A percentile compares a stretch with the other conserved stretches of the same genome.
Conservation (phyloP, 208 protist species). For the Kentomonas sorsogonicus region DNA sequence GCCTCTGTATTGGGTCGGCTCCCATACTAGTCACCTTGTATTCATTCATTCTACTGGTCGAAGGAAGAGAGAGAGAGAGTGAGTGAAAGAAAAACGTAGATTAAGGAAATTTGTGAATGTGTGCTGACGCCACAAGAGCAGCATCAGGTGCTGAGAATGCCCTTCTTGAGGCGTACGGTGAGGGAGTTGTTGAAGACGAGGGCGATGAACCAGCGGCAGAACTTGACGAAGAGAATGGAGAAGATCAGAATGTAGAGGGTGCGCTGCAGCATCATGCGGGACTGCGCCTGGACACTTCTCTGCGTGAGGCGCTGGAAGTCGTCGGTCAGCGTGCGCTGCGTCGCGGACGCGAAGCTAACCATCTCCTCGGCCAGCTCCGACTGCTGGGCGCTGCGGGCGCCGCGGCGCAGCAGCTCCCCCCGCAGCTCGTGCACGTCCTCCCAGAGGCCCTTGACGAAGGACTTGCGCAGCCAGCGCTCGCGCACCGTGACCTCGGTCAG, state of each 20-base stretch:
- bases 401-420: constrained; percentile 79
- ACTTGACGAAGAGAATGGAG: constrained; percentile 69
- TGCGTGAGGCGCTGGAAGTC: constrained; percentile 86
- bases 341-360: constrained; percentile 77
- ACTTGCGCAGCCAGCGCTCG: constrained; percentile 85
- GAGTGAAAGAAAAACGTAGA: no score
- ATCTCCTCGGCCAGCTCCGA: constrained; percentile 87
- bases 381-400: constrained; percentile 84
- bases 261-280: constrained; percentile 72
- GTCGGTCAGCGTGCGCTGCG: constrained; percentile 81
- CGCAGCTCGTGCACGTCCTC: constrained; percentile 87
- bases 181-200: constrained; percentile 68
- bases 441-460: constrained; percentile 82
- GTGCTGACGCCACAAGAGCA: neutral
- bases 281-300: constrained; percentile 72
- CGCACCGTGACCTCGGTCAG: constrained; percentile 83
- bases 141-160: constrained; percentile 34
- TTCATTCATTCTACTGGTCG: no score
- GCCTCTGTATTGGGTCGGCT: no score
- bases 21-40: no score
- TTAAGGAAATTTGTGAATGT: constrained; percentile 2
- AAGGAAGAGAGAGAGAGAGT: no score
- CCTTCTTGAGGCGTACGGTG: constrained; percentile 60
- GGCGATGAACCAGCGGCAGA: constrained; percentile 68
- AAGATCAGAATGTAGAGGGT: constrained; percentile 38